Evolutionary conservation across 306 rosid species (phyloP), one percentile per base, ranked within the genome.

Genomic region (Glycine latifolia): DNA sequence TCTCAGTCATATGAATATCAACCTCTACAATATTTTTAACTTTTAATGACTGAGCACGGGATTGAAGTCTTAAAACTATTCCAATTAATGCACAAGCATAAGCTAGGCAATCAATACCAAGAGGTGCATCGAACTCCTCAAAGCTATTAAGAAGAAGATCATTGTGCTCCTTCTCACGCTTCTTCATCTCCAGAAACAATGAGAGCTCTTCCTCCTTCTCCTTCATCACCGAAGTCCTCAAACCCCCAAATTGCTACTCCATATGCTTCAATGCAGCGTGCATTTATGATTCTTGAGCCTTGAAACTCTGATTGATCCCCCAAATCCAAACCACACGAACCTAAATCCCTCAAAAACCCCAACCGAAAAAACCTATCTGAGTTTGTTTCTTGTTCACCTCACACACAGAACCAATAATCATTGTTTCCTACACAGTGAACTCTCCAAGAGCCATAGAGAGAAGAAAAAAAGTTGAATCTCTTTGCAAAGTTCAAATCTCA

Each of bases 121-220:
- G 83, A 48, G 97, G 87, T 41, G 89, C 78, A 84, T 94, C 98
- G 31, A 94, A 86, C 82, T 90, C 97, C 33, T 90, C 97, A 0
- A 90, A 90, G 80, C 43, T 79, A 73, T 89, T 90, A 47, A 91
- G 91, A 17, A 92, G 85, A 87, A 92, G 97, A 84, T 94, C 98
- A 78, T 85, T 91, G 66, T 94, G 79, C 75, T 94, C 97, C 78
- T 91, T 94, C 87, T 94, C 98, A 10, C 97, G 93, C 85, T 89
- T 92, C 85, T 88, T 92, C 97, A 94, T 92, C 86, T 94, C 98
- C 7, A 90, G 83, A 70, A 92, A 92, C 90, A 92, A 81, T 73
- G 95, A 92, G 13, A 92, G 92, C 82, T 94, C 98, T 37, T 94
- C 98, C 6, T 94, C 98, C 83, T 92, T 94, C 85, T 94, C 97